These are phyloP conservation scores for Microbotryum saponariae DNA, from an alignment of 1,284 basidiomycete species.

Conservation along the genomic window DNA sequence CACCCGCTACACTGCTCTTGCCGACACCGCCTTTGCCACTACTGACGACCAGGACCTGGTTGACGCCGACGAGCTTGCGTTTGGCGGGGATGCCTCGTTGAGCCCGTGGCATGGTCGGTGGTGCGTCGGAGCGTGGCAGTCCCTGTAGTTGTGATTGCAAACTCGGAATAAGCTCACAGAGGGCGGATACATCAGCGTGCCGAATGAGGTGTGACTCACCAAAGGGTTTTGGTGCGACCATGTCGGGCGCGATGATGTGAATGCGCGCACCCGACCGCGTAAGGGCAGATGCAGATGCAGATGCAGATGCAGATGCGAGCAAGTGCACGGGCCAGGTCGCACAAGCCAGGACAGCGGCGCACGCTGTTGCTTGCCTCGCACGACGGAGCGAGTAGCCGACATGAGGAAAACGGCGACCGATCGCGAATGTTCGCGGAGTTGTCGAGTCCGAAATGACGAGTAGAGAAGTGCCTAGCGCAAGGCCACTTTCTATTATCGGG, in stretches of 20 bases:
- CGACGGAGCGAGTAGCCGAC: no score
- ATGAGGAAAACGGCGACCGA: no score
- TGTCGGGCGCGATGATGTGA: background rate
- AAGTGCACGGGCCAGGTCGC: background rate
- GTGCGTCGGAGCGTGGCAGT: conserved; percentile 32
- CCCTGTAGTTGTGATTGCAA: conserved; percentile 23
- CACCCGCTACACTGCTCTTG: conserved; percentile 88
- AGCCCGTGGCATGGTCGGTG: conserved; percentile 35
- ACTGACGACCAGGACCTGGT: conserved; percentile 69
- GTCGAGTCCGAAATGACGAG: no score
- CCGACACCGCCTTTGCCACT: conserved; percentile 96
- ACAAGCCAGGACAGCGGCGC: no score
- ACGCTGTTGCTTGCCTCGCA: no score
- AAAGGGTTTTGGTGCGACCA: conserved; percentile 27
- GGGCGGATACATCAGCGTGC: background rate
- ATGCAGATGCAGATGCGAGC: background rate
- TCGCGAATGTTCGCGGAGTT: no score
- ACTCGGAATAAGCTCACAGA: background rate
- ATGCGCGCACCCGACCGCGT: background rate
- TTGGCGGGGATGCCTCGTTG: conserved; percentile 46
- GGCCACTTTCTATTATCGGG: no score
- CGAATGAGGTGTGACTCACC: conserved; percentile 1
- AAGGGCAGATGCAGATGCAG: background rate
- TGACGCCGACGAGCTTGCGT: conserved; percentile 47
- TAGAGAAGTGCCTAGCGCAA: no score